A percentile compares a stretch with the other conserved stretches of the same genome.
phyloP scores from a whole-genome alignment of 441 rosid species.

The Populus hybrid region DNA sequence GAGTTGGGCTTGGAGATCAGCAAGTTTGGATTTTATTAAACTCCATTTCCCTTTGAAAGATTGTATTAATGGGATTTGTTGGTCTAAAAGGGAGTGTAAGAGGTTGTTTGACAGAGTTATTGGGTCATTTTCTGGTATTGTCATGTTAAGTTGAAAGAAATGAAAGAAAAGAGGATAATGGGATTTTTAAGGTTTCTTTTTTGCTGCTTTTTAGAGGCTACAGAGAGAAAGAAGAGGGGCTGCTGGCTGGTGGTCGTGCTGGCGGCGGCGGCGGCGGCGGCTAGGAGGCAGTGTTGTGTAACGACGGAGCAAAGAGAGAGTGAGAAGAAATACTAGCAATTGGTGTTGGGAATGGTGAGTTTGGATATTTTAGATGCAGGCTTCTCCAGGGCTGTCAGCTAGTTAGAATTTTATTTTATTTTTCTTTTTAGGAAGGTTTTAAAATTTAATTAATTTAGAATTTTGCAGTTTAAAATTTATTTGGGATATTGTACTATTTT shows the following conservation, averaged over 20 bases:
- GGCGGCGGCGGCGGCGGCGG: background rate
- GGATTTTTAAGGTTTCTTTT: slow-evolving; percentile 7
- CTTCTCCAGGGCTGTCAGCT: background rate
- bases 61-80: background rate
- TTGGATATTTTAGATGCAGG: slow-evolving; percentile 15
- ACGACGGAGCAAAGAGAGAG: slow-evolving; percentile 11
- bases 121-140: slow-evolving; percentile 45
- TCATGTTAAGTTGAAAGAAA: slow-evolving; percentile 44
- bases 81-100: background rate
- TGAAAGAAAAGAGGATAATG: background rate
- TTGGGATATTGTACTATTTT: background rate
- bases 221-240: background rate
- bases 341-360: background rate
- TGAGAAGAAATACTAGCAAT: background rate
- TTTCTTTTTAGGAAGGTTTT: background rate
- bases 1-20: slow-evolving; percentile 16
- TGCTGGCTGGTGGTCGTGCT: background rate
- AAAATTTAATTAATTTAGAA: background rate
- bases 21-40: slow-evolving; percentile 50
- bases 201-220: background rate
- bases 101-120: slow-evolving; percentile 28
- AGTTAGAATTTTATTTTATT: background rate
- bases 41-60: slow-evolving; percentile 79
- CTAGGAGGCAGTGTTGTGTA: slow-evolving; percentile 12
- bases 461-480: background rate